phyloP scores from a whole-genome alignment of 148 eudicot genomes.

The Suaeda aralocaspica region DNA sequence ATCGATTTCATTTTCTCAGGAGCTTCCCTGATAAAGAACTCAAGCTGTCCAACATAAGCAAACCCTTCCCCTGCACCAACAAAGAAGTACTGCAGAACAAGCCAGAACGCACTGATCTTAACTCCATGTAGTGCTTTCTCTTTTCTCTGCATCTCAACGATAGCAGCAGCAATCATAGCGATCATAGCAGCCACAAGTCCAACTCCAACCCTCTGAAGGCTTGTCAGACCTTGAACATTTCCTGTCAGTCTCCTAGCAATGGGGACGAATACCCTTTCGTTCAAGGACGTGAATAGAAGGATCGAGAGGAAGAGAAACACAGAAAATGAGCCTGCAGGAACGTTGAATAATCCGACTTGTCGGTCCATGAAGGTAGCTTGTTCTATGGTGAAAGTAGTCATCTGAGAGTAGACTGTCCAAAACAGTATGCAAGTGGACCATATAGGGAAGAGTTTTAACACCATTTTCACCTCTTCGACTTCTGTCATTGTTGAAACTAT shows the following conservation, averaged over 20 bases:
- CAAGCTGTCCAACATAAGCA: slow-evolving; percentile 94
- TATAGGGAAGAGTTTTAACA: slow-evolving; percentile 71
- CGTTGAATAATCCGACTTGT: slow-evolving; percentile 47
- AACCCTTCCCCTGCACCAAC: slow-evolving; percentile 98
- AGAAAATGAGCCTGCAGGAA: slow-evolving; percentile 87
- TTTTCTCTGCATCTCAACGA: slow-evolving; percentile 65
- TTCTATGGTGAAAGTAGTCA: slow-evolving; percentile 95
- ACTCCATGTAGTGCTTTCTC: slow-evolving; percentile 18
- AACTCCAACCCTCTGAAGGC: slow-evolving; percentile 77
- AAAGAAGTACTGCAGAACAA: slow-evolving; percentile 82
- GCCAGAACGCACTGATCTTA: slow-evolving; percentile 79
- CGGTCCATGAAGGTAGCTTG: slow-evolving; percentile 97
- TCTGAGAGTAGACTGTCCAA: slow-evolving; percentile 97
- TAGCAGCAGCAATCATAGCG: slow-evolving; percentile 70
- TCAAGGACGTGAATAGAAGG: slow-evolving; percentile 78
- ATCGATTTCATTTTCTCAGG: slow-evolving; percentile 97
- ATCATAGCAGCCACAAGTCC: slow-evolving; percentile 60
- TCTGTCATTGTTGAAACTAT: slow-evolving; percentile 72
- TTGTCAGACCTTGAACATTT: slow-evolving; percentile 57
- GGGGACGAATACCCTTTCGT: slow-evolving; percentile 66
- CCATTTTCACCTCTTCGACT: slow-evolving; percentile 98
- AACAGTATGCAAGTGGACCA: slow-evolving; percentile 94
- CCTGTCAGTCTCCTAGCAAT: slow-evolving; percentile 65
- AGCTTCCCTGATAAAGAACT: slow-evolving; percentile 94
- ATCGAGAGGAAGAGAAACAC: slow-evolving; percentile 78